Conservation (phyloP, 495 filamentous ascomycete species). For the Ascodesmis nigricans region DNA sequence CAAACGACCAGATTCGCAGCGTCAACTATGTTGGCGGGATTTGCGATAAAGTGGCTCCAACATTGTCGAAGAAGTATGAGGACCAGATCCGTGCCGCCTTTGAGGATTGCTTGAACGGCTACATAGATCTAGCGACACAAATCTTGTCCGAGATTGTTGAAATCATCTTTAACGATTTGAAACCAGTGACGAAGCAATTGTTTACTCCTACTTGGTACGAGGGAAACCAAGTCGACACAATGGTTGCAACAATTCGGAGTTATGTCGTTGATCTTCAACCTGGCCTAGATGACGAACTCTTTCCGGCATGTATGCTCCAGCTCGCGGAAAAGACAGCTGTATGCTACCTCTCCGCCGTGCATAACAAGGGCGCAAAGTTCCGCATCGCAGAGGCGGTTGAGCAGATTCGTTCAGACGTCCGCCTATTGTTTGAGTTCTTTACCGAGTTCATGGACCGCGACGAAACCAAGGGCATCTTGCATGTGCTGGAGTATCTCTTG, state of each 20-base stretch:
- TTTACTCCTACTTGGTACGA: conserved; percentile 77
- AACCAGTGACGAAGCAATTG: conserved; percentile 56
- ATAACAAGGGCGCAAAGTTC: conserved; percentile 82
- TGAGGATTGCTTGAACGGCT: conserved; percentile 61
- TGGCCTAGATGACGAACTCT: conserved; percentile 60
- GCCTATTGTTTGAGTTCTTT: conserved; percentile 16
- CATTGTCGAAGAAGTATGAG: conserved; percentile 65
- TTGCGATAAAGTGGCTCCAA: conserved; percentile 57
- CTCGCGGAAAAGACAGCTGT: conserved; percentile 73
- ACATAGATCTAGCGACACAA: conserved; percentile 79
- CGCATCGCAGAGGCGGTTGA: conserved; percentile 24
- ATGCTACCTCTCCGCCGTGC: conserved; percentile 62
- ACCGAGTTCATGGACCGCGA: conserved; percentile 22
- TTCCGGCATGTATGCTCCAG: conserved; percentile 47
- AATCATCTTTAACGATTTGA: conserved; percentile 75
- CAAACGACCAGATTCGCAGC: conserved; percentile 94
- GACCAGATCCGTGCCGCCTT: conserved; percentile 36
- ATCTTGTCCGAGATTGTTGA: conserved; percentile 66
- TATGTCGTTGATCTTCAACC: conserved; percentile 70
- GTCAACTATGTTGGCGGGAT: conserved; percentile 30
- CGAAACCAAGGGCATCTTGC: conserved; percentile 71
- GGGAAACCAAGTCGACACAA: conserved; percentile 61
- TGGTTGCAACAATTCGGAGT: conserved; percentile 80
- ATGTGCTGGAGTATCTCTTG: conserved; percentile 61
- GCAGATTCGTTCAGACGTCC: conserved; percentile 20